Evolutionary conservation across 2,329 filamentous ascomycete species (phyloP), one percentile per base, ranked within the genome.

Genomic region (Verticillium nubilum): DNA sequence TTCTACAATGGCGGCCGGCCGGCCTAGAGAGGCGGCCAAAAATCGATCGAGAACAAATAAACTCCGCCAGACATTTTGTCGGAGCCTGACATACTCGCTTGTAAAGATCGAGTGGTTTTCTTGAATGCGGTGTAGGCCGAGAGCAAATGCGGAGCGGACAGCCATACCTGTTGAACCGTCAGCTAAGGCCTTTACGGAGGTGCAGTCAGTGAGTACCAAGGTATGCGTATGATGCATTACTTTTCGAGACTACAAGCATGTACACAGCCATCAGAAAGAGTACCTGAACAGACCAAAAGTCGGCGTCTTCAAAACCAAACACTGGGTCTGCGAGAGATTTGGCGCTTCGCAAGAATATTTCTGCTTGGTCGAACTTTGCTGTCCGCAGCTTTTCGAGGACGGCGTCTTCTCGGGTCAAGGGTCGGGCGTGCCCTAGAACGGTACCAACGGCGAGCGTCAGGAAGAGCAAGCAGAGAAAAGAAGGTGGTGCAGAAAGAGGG

Each of bases 261-360:
- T 88, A 90, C 2, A 88, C 70, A 0, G 86, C 79, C 81, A 89
- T 88, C 35, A 90, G 72, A 0, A 83, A 72, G 50, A 88, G 72
- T 2, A 85, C 84, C 66, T 89, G 86, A 53, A 89, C 79, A 12
- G 84, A 84, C 82, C 85, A 87, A 60, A 89, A 82, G 58, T 86
- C 82, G 26, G 81, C 82, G 65, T 87, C 82, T 66, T 88, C 85
- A 54, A 87, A 80, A 0, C 83, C 77, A 3, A 72, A 70, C 1
- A 75, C 68, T 1, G 75, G 72, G 54, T 79, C 74, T 19, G 73
- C 73, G 17, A 87, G 72, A 50, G 74, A 76, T 63, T 81, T 85
- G 4, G 86, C 86, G 62, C 80, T 84, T 17, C 79, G 73, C 66
- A 86, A 89, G 67, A 88, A 87, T 12, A 83, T 71, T 63, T 88